Percentiles rank a stretch among this genome's conserved stretches.
These are phyloP conservation scores for Xanthoconium purpureum DNA, from an alignment of 768 basidiomycete species.

Conservation along the genomic window DNA sequence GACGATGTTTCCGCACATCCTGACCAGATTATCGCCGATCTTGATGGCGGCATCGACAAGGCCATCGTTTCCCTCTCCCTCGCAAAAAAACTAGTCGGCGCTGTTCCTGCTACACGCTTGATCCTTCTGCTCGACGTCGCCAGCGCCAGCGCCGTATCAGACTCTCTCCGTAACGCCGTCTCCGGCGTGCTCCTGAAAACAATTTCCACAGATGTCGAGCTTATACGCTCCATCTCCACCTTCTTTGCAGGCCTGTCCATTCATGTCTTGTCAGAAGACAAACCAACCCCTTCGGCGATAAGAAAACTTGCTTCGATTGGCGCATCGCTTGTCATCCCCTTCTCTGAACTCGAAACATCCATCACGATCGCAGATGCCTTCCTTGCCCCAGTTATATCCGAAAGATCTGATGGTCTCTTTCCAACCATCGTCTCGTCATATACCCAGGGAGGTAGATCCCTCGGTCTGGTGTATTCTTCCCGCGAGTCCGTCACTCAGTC, in stretches of 20 bases:
- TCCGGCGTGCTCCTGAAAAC: conserved; percentile 82
- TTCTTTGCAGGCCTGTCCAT: conserved; percentile 68
- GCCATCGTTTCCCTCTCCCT: conserved; percentile 69
- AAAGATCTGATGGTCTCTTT: conserved; percentile 89
- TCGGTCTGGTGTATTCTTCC: conserved; percentile 97
- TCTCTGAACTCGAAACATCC: conserved; percentile 57
- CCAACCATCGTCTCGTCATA: conserved; percentile 85
- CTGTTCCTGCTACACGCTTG: conserved; percentile 68
- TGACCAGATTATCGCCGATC: conserved; percentile 58
- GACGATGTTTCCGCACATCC: conserved; percentile 46
- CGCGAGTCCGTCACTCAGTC: conserved; percentile 79
- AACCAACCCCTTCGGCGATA: conserved; percentile 59
- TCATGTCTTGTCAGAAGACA: conserved; percentile 53
- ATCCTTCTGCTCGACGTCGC: conserved; percentile 73
- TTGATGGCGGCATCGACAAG: conserved; percentile 80
- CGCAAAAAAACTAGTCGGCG: conserved; percentile 64
- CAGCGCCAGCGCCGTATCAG: conserved; percentile 71
- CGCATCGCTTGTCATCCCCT: conserved; percentile 69
- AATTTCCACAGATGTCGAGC: conserved; percentile 65
- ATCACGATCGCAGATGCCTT: conserved; percentile 84
- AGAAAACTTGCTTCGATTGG: conserved; percentile 56
- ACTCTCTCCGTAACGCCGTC: conserved; percentile 67
- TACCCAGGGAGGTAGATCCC: conserved; percentile 61
- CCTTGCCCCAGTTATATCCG: conserved; percentile 76
- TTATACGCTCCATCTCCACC: conserved; percentile 71